These are phyloP conservation scores for Leccinum griseonigrum DNA, from an alignment of 1,284 basidiomycete genomes.

Conservation along the genomic window DNA sequence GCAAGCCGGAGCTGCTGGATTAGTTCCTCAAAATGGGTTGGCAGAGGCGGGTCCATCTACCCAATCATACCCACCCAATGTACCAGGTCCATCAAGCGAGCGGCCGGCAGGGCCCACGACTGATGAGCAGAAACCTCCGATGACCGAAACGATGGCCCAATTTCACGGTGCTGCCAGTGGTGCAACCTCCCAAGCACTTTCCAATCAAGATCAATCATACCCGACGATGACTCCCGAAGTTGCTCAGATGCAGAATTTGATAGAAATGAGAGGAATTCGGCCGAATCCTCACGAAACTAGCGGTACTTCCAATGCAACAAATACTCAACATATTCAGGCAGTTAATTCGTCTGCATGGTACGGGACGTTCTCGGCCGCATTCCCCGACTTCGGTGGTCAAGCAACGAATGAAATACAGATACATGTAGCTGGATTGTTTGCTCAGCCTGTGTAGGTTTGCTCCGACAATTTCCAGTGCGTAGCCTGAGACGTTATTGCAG, in stretches of 20 bases:
- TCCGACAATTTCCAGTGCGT: background rate
- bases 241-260: slow-evolving; percentile 51
- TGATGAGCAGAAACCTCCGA: slow-evolving; percentile 24
- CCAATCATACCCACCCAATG: slow-evolving; percentile 11
- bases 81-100: slow-evolving; percentile 6
- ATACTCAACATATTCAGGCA: slow-evolving; percentile 5
- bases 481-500: slow-evolving; percentile 34
- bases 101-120: background rate
- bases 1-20: slow-evolving; percentile 4
- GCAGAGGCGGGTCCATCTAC: slow-evolving; percentile 10
- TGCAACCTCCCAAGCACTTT: slow-evolving; percentile 3
- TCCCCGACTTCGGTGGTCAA: slow-evolving; percentile 39
- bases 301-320: slow-evolving; percentile 5
- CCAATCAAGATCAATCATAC: slow-evolving; percentile 14
- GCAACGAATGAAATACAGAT: slow-evolving; percentile 43
- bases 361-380: slow-evolving; percentile 50
- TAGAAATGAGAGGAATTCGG: slow-evolving; percentile 38
- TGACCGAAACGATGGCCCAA: slow-evolving; percentile 20
- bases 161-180: slow-evolving; percentile 18
- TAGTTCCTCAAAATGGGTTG: slow-evolving; percentile 5
- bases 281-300: slow-evolving; percentile 15
- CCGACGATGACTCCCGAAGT: slow-evolving; percentile 22
- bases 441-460: background rate
- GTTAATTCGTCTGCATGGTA: slow-evolving; percentile 39
- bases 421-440: slow-evolving; percentile 37